A percentile compares a stretch with the other conserved stretches of the same genome.
Evolutionary conservation across 2,329 filamentous ascomycete species (phyloP).

Genomic region (Talaromyces verruculosus): DNA sequence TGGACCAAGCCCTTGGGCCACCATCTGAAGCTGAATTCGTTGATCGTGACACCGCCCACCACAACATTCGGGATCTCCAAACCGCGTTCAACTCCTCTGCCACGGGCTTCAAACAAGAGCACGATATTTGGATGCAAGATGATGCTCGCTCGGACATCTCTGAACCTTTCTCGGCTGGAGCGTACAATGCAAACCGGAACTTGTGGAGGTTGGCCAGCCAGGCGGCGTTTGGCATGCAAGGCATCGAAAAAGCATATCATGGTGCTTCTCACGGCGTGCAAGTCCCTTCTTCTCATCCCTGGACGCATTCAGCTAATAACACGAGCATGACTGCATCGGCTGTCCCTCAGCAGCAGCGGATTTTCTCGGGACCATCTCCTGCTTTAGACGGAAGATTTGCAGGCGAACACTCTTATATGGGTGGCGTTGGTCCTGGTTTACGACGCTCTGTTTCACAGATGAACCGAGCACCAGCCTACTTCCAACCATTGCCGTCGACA

Average conservation of each 20-base stretch:
- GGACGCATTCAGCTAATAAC: slow-evolving; percentile 7
- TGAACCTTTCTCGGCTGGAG: slow-evolving; percentile 43
- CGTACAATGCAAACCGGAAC: slow-evolving; percentile 42
- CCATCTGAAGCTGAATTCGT: slow-evolving; percentile 54
- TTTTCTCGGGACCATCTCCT: slow-evolving; percentile 37
- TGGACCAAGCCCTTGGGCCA: slow-evolving; percentile 58
- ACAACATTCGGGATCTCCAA: slow-evolving; percentile 52
- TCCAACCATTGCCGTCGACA: slow-evolving; percentile 34
- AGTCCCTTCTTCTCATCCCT: slow-evolving; percentile 25
- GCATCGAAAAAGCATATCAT: slow-evolving; percentile 32
- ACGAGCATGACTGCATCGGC: slow-evolving; percentile 34
- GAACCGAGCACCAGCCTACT: slow-evolving; percentile 35
- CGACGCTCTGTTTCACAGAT: slow-evolving; percentile 36
- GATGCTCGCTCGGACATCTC: slow-evolving; percentile 48
- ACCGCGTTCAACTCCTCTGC: slow-evolving; percentile 55
- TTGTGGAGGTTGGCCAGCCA: slow-evolving; percentile 34
- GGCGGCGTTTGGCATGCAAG: slow-evolving; percentile 27
- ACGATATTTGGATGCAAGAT: slow-evolving; percentile 48
- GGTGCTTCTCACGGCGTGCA: slow-evolving; percentile 29
- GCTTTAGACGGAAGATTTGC: slow-evolving; percentile 33
- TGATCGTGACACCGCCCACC: slow-evolving; percentile 51
- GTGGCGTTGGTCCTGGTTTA: slow-evolving; percentile 28
- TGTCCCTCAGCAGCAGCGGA: slow-evolving; percentile 34
- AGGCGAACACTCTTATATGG: slow-evolving; percentile 35
- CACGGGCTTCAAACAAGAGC: slow-evolving; percentile 42